These are phyloP conservation scores for Teunomyces kruisii DNA, from an alignment of 805 yeast species.

Conservation along the genomic window DNA sequence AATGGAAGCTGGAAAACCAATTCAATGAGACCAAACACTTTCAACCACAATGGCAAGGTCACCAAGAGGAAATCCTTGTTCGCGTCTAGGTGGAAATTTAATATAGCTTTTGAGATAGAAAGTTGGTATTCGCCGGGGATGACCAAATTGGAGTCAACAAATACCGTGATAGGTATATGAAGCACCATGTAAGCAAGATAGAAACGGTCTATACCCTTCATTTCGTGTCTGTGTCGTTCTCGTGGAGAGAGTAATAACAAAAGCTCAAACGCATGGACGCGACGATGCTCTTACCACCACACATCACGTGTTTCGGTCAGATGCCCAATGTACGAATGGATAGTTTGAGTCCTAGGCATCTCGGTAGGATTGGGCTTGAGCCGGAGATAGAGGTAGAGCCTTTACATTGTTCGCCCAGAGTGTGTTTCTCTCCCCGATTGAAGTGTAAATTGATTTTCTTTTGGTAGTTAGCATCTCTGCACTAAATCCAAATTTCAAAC, in stretches of 20 bases:
- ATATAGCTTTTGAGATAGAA: constrained; percentile 47
- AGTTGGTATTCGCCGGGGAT: constrained; percentile 54
- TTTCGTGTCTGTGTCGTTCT: neutral
- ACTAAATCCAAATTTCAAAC: too few relatives aligned
- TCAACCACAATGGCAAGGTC: constrained; percentile 69
- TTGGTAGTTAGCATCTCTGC: too few relatives aligned
- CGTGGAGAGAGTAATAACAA: neutral
- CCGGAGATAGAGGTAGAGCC: too few relatives aligned
- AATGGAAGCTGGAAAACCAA: constrained; percentile 76
- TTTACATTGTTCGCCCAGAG: too few relatives aligned
- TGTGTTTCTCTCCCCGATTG: too few relatives aligned
- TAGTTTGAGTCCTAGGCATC: too few relatives aligned
- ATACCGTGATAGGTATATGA: constrained; percentile 73
- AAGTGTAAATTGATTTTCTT: too few relatives aligned
- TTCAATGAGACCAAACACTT: constrained; percentile 70
- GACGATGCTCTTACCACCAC: too few relatives aligned
- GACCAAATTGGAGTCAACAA: constrained; percentile 73
- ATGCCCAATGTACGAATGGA: too few relatives aligned
- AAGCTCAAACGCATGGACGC: too few relatives aligned
- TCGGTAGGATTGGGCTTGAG: too few relatives aligned
- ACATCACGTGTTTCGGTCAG: too few relatives aligned
- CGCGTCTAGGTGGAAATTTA: constrained; percentile 56
- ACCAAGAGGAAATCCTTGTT: constrained; percentile 73
- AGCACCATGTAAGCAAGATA: constrained; percentile 53
- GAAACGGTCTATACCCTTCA: constrained; percentile 19